These are phyloP conservation scores for Acanthamoeba divionensis DNA, from an alignment of 208 protist genomes.

Conservation along the genomic window DNA sequence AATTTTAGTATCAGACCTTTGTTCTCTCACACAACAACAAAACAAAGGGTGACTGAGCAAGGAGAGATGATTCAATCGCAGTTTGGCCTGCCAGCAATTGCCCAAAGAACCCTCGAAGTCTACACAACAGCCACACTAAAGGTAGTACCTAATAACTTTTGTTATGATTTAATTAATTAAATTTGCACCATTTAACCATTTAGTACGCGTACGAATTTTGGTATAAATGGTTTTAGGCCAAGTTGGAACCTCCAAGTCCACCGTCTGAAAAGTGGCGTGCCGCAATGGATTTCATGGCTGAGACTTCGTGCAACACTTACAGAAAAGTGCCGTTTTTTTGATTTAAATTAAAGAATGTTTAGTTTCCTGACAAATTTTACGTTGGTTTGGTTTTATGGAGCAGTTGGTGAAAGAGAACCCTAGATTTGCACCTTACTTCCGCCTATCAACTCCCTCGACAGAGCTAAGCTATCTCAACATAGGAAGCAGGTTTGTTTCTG, in stretches of 20 bases:
- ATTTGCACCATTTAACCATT: too few relatives aligned
- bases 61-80: constrained; percentile 75
- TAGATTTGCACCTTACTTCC: constrained; percentile 76
- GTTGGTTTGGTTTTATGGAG: background rate
- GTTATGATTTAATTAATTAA: too few relatives aligned
- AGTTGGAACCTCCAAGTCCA: constrained; percentile 49
- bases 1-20: background rate
- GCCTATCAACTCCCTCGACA: constrained; percentile 62
- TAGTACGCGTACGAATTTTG: too few relatives aligned
- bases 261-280: constrained; percentile 60
- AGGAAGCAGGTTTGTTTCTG: too few relatives aligned
- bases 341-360: background rate
- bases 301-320: constrained; percentile 63
- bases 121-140: constrained; percentile 75
- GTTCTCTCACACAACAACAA: background rate
- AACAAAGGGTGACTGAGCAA: constrained; percentile 71
- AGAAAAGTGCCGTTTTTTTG: background rate
- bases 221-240: too few relatives aligned
- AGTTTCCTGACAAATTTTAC: background rate
- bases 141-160: too few relatives aligned
- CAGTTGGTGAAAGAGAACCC: constrained; percentile 60
- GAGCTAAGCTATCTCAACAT: constrained; percentile 72
- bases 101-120: constrained; percentile 61
- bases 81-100: constrained; percentile 60
- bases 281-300: constrained; percentile 67